phyloP scores from a whole-genome alignment of 495 filamentous ascomycete genomes.

The Stereocaulon alpinum region DNA sequence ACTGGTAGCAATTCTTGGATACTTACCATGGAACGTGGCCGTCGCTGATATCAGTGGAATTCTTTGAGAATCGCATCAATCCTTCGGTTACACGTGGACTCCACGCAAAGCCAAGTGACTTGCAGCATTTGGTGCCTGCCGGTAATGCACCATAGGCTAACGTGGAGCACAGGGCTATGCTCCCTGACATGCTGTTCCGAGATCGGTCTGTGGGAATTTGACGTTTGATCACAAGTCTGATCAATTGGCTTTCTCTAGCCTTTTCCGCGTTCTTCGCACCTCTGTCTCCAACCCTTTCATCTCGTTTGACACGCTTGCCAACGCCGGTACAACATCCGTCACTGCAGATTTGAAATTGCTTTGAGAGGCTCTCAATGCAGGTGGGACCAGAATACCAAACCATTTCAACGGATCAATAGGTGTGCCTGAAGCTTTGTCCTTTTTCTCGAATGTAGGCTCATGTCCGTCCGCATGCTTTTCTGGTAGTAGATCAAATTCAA shows the following conservation, averaged over 20 bases:
- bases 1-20: no score
- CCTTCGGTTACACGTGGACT: no score
- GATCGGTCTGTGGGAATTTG: no score
- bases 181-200: no score
- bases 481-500: background rate
- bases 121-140: no score
- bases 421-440: background rate
- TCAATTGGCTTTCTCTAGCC: conserved; percentile 14
- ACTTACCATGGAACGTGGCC: no score
- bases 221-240: background rate
- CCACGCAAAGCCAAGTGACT: no score
- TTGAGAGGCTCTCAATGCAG: conserved; percentile 51
- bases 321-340: conserved; percentile 26
- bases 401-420: conserved; percentile 50
- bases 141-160: no score
- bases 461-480: background rate
- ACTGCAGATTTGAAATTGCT: conserved; percentile 35
- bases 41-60: no score
- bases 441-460: background rate
- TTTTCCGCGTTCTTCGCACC: conserved; percentile 33
- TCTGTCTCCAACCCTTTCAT: conserved; percentile 57
- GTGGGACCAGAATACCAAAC: conserved; percentile 59
- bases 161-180: no score
- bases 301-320: conserved; percentile 50
- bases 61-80: no score